Evolutionary conservation across 495 filamentous ascomycete genomes (phyloP).

Genomic region (Aspergillus ostianus): DNA sequence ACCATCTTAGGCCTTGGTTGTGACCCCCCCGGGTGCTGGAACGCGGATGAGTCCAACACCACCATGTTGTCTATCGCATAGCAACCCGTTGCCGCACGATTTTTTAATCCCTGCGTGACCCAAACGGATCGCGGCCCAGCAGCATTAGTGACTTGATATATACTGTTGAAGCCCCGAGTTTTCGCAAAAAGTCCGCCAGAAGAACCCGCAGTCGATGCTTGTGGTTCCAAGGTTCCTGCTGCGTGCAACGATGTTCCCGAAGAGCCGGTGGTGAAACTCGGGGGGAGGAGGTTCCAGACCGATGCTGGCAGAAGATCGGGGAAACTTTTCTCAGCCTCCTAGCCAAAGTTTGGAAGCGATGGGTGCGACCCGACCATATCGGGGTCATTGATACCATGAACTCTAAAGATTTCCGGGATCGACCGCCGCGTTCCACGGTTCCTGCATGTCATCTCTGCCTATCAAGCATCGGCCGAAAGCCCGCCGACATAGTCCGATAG

Average conservation of each 20-base stretch:
- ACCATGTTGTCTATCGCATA: constrained; percentile 17
- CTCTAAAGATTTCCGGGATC: not conserved
- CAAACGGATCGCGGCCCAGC: too few relatives aligned
- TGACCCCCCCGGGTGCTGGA: constrained; percentile 6
- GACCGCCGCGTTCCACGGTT: constrained; percentile 1
- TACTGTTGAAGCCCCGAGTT: not conserved
- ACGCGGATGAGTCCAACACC: constrained; percentile 13
- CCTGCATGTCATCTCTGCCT: not conserved
- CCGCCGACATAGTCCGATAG: not conserved
- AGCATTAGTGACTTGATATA: not conserved
- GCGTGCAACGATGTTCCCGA: not conserved
- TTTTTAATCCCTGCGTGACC: not conserved
- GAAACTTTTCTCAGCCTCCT: not conserved
- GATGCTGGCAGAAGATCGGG: not conserved
- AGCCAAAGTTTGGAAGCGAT: not conserved
- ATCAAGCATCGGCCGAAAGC: not conserved
- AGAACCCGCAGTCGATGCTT: not conserved
- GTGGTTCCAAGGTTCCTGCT: not conserved
- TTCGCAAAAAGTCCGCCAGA: not conserved
- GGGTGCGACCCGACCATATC: too few relatives aligned
- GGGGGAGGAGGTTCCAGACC: not conserved
- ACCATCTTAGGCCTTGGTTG: constrained; percentile 10
- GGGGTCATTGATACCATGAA: not conserved
- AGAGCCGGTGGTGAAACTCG: not conserved
- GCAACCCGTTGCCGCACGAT: not conserved